Base-by-base conservation (phyloP, 805 yeast genomes). In the Yarrowia yakushimensis region DNA sequence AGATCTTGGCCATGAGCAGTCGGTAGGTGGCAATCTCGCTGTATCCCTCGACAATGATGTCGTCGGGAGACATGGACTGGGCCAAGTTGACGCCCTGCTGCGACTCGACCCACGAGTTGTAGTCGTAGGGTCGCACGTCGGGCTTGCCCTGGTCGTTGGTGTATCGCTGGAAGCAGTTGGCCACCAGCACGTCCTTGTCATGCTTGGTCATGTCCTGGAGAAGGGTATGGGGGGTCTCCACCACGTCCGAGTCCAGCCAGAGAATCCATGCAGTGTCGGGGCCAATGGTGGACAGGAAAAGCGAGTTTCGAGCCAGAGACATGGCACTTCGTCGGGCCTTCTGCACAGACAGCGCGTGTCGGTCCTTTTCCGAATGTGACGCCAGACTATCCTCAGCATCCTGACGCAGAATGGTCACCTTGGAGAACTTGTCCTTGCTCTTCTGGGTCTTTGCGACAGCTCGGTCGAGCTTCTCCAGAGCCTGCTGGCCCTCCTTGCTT, bases 211-310 rank as follows among this genome's bases (percentile, higher is more conserved):
- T 76, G 72, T 93, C 98, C 77, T 94, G 96, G 66, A 94, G 82
- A 69, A 94, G 76, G 17, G 88, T 83, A 13, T 82, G 75, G 17
- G 97, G 96, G 5, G 97, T 83, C 75, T 94, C 99, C 33, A 92
- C 82, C 45, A 94, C 86, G 75, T 94, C 99, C 2, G 96, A 86
- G 74, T 94, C 99, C 67, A 94, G 78, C 99, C 99, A 94, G 59
- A 94, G 77, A 18, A 93, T 88, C 99, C 99, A 94, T 22, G 96
- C 84, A 2, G 96, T 91, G 68, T 87, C 83, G 20, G 97, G 96
- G 3, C 91, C 88, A 50, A 94, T 77, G 1, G 97, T 85, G 10
- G 97, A 88, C 76, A 91, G 90, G 54, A 94, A 79, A 63, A 94
- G 78, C 39, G 97, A 91, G 78, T 94, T 94, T 72, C 99, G 81